phyloP scores from a whole-genome alignment of 768 basidiomycete species.

The Pleurotus platypus region DNA sequence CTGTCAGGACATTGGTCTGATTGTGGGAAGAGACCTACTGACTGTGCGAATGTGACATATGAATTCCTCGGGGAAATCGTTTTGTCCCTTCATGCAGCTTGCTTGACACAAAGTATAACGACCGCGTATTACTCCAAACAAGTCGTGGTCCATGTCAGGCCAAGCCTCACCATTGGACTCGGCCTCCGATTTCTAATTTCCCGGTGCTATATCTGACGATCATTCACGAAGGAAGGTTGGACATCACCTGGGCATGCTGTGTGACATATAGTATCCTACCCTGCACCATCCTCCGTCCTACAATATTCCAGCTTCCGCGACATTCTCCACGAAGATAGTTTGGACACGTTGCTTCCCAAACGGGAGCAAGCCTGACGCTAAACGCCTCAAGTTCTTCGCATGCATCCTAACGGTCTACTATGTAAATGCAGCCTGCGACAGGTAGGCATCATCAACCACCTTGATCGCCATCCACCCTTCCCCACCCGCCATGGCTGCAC shows the following conservation, averaged over 20 bases:
- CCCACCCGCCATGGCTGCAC: constrained; percentile 4
- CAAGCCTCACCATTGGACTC: neutral
- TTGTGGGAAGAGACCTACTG: neutral
- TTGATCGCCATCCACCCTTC: constrained; percentile 2
- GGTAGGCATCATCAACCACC: neutral
- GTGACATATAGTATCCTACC: constrained; percentile 1
- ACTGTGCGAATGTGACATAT: neutral
- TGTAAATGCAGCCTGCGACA: constrained; percentile 5
- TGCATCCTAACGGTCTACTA: constrained; percentile 4
- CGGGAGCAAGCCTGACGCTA: constrained; percentile 5
- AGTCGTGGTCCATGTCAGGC: neutral
- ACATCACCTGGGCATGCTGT: constrained; percentile 1
- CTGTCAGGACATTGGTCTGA: neutral
- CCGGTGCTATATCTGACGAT: neutral
- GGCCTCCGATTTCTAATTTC: too few relatives aligned
- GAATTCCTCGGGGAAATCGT: too few relatives aligned
- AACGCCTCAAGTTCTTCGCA: constrained; percentile 10
- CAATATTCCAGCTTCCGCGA: constrained; percentile 4
- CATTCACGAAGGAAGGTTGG: neutral
- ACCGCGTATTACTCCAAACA: neutral
- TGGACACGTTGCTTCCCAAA: constrained; percentile 7
- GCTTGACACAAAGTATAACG: too few relatives aligned
- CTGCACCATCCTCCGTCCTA: constrained; percentile 1
- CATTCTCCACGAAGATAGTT: neutral
- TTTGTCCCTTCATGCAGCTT: too few relatives aligned